These are phyloP conservation scores for Voacanga thouarsii DNA, from an alignment of 257 asterid genomes.

Conservation along the genomic window DNA sequence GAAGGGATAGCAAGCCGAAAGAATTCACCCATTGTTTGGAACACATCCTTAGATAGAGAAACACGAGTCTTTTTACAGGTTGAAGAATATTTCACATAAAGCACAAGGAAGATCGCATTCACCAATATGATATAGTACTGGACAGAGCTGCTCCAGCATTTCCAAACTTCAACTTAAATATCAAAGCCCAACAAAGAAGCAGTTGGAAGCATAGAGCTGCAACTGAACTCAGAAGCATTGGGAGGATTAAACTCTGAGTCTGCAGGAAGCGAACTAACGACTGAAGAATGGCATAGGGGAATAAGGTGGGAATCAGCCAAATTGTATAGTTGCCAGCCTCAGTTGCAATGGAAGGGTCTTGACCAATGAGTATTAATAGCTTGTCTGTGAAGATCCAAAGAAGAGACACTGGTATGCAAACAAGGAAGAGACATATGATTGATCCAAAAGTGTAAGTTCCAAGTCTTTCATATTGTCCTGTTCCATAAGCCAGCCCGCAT, in stretches of 20 bases:
- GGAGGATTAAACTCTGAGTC: slow-evolving; percentile 65
- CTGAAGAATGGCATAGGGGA: slow-evolving; percentile 76
- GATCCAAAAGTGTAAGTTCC: slow-evolving; percentile 56
- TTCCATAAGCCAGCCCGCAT: slow-evolving; percentile 91
- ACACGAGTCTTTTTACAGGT: slow-evolving; percentile 42
- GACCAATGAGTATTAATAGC: slow-evolving; percentile 48
- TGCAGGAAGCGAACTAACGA: slow-evolving; percentile 63
- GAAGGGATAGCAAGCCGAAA: slow-evolving; percentile 69
- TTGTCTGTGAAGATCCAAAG: slow-evolving; percentile 59
- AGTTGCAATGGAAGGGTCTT: slow-evolving; percentile 58
- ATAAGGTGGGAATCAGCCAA: slow-evolving; percentile 65
- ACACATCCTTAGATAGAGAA: slow-evolving; percentile 39
- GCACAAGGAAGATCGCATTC: slow-evolving; percentile 46
- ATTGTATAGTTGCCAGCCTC: slow-evolving; percentile 65
- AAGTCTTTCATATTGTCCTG: slow-evolving; percentile 53
- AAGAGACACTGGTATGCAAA: slow-evolving; percentile 55
- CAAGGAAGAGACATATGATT: slow-evolving; percentile 46
- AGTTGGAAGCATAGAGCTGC: slow-evolving; percentile 55
- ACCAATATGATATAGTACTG: slow-evolving; percentile 72
- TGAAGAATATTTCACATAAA: slow-evolving; percentile 54
- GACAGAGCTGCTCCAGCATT: slow-evolving; percentile 69
- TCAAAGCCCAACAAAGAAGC: slow-evolving; percentile 59
- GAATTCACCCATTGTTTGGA: slow-evolving; percentile 48
- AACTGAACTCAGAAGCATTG: slow-evolving; percentile 65
- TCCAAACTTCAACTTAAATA: slow-evolving; percentile 57